Percentiles rank a stretch among this genome's conserved stretches.
phyloP scores from a whole-genome alignment of 805 yeast genomes.

The Starmerella scarabaei region DNA sequence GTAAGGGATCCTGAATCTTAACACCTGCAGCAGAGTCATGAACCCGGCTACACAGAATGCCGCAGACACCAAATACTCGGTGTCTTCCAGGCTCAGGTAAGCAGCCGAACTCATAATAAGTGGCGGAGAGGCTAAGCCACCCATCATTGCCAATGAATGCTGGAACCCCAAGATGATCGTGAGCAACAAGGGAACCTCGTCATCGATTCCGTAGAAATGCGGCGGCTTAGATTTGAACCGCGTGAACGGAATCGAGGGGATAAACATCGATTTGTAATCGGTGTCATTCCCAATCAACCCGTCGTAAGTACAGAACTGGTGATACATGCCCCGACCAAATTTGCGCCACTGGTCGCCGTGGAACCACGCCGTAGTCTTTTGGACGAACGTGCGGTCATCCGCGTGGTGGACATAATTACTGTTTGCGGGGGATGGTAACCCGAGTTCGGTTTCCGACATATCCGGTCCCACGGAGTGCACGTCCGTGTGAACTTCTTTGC shows the following conservation, averaged over 20 bases:
- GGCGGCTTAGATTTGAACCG: slow-evolving; percentile 46
- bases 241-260: slow-evolving; percentile 65
- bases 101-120: slow-evolving; percentile 55
- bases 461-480: neutral
- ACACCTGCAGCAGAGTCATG: slow-evolving; percentile 61
- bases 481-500: neutral
- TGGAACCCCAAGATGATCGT: slow-evolving; percentile 74
- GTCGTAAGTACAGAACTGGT: slow-evolving; percentile 49
- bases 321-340: slow-evolving; percentile 2
- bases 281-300: slow-evolving; percentile 73
- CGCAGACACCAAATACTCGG: slow-evolving; percentile 59
- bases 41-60: slow-evolving; percentile 59
- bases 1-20: slow-evolving; percentile 60
- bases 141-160: slow-evolving; percentile 81
- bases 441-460: neutral
- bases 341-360: neutral
- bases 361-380: neutral
- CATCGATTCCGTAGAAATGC: slow-evolving; percentile 59
- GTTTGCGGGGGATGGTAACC: neutral
- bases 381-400: slow-evolving; percentile 7
- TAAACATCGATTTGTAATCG: slow-evolving; percentile 66
- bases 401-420: neutral
- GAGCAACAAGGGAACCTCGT: slow-evolving; percentile 67
- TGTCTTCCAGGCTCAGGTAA: slow-evolving; percentile 36
- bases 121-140: slow-evolving; percentile 81